Evolutionary conservation across 371 early-diverging fungal species (phyloP), one percentile per base, ranked within the genome.

Genomic region (Saksenaea oblongispora): DNA sequence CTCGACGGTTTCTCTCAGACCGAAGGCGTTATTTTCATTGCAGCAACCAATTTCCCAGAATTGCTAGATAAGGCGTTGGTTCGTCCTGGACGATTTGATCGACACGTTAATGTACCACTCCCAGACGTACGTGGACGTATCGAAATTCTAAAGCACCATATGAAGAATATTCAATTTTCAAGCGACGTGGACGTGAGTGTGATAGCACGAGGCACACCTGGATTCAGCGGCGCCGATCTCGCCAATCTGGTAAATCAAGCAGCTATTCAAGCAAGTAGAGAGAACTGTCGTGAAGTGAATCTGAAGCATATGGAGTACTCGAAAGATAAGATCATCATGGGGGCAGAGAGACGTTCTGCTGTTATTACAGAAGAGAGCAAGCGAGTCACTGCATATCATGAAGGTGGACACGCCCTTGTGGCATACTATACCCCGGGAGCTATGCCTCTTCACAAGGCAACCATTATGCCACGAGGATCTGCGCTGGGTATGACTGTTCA

Each of bases 11-110:
- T 96, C 70, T 88, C 90, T n/a, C 86, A 91, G 64, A 87, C 89
- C 13, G 93, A 91, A 70, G 95, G 95, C 4, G 92, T 98, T 13
- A 94, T 98, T 61, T 87, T 98, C 56, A 94, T 98, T 72, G 98
- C 94, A 0, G 99, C 99, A 11, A 99, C 99, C 51, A 99, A 99
- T 77, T 93, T 95, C 42, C 97, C 98, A 3, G 98, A 98, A 63
- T 85, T 96, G 13, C 77, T 98, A 35, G 99, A 99, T 72, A 93
- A 94, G 61, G 99, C 99, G 1, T 83, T 99, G 62, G 87, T 94
- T 53, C 90, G 99, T 9, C 98, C 98, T 7, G 99, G 99, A 10
- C 89, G 99, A 18, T 98, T 99, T 69, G 99, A 99, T 76, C 90
- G 95, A 9, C 85, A 87, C 41, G 91, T 99, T 28, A 85, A 93